Percentiles rank a stretch among this genome's conserved stretches.
phyloP scores from a whole-genome alignment of 2,329 filamentous ascomycete genomes.

The Colletotrichum karsti region DNA sequence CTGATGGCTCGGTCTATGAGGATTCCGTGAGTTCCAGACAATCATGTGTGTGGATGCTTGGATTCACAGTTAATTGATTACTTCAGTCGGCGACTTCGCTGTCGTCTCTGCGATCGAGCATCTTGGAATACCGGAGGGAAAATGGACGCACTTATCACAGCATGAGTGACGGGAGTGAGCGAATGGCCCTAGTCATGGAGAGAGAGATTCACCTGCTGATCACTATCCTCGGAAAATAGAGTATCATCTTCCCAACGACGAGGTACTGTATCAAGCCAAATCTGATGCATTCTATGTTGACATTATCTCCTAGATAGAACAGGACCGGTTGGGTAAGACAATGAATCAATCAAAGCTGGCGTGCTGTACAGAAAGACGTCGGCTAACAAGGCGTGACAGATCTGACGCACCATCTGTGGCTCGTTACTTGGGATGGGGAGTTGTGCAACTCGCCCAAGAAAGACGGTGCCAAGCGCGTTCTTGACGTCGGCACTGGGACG shows the following conservation, averaged over 20 bases:
- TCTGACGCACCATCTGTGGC: not conserved
- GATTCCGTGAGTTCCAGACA: no score
- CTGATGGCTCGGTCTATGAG: no score
- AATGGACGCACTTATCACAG: not conserved
- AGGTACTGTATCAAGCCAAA: not conserved
- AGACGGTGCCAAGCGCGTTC: conserved; percentile 26
- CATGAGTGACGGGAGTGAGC: conserved; percentile 34
- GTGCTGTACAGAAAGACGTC: no score
- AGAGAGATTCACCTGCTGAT: no score
- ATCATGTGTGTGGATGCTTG: no score
- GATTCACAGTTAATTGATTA: no score
- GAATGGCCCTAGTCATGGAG: no score
- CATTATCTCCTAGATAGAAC: not conserved
- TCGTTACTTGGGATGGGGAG: conserved; percentile 31
- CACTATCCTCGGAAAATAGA: conserved; percentile 22
- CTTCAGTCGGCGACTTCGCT: no score
- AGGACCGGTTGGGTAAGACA: not conserved
- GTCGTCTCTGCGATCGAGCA: not conserved
- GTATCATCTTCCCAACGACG: not conserved
- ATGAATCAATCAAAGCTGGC: no score
- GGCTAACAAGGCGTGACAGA: not conserved
- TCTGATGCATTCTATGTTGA: not conserved
- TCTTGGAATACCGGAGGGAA: not conserved
- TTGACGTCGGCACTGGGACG: conserved; percentile 24
- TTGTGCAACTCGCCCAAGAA: conserved; percentile 38